A percentile compares a stretch with the other conserved stretches of the same genome.
Evolutionary conservation across 805 yeast species (phyloP).

Genomic region (Kodamaea laetipori): DNA sequence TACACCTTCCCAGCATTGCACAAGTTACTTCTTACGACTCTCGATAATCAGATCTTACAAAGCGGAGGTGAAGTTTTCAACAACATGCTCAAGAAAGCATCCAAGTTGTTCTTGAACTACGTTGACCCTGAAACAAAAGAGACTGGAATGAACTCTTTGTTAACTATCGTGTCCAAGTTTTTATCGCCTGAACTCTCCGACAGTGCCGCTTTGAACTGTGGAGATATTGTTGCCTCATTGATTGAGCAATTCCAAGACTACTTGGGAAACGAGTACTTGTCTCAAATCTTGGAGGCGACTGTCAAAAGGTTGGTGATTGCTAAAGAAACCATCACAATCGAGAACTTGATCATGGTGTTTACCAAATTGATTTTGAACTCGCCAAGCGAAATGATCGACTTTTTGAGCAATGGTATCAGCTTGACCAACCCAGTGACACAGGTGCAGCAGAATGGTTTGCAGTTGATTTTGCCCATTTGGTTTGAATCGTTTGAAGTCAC

Average conservation of each 20-base stretch:
- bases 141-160: constrained; percentile 56
- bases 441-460: constrained; percentile 45
- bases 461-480: constrained; percentile 75
- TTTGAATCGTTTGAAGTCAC: constrained; percentile 76
- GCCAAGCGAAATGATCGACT: constrained; percentile 62
- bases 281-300: constrained; percentile 71
- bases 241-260: constrained; percentile 51
- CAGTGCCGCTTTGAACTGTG: constrained; percentile 79
- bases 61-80: constrained; percentile 74
- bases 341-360: constrained; percentile 74
- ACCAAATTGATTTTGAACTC: constrained; percentile 68
- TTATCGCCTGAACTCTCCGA: constrained; percentile 74
- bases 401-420: constrained; percentile 48
- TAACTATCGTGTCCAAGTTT: constrained; percentile 66
- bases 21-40: constrained; percentile 44
- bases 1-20: constrained; percentile 47
- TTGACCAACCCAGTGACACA: constrained; percentile 26
- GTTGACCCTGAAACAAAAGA: constrained; percentile 33
- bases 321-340: constrained; percentile 70
- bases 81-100: constrained; percentile 50
- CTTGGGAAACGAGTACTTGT: constrained; percentile 43
- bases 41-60: constrained; percentile 80
- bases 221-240: constrained; percentile 60
- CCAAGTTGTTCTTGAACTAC: constrained; percentile 35
- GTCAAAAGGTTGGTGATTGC: constrained; percentile 67